Percentiles rank a stretch among this genome's conserved stretches.
phyloP scores from a whole-genome alignment of 2,329 filamentous ascomycete species.

The Albifimbria verrucaria region DNA sequence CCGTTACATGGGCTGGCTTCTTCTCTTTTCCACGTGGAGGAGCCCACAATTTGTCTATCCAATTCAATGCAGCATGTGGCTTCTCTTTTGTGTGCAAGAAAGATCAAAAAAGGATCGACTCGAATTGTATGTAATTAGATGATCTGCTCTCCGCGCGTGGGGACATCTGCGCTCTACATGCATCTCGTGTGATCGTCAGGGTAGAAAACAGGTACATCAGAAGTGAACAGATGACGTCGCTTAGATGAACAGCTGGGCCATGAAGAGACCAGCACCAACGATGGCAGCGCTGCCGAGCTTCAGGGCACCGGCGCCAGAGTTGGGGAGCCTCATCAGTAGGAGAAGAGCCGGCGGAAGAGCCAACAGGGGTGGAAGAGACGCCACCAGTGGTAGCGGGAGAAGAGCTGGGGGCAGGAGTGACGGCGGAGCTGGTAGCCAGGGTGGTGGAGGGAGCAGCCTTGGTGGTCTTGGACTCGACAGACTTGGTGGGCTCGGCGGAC shows the following conservation, averaged over 20 bases:
- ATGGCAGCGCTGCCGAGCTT: constrained; percentile 21
- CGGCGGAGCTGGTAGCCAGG: constrained; percentile 15
- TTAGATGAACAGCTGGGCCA: constrained; percentile 29
- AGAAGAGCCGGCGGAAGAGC: too few species aligned
- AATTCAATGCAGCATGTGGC: neutral
- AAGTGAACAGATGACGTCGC: constrained; percentile 12
- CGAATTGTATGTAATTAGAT: constrained; percentile 27
- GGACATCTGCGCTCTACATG: constrained; percentile 19
- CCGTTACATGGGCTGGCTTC: neutral
- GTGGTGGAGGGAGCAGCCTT: constrained; percentile 16
- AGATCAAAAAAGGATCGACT: constrained; percentile 19
- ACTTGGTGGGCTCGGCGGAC: neutral
- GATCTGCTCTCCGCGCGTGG: constrained; percentile 22
- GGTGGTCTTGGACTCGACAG: constrained; percentile 4
- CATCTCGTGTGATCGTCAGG: constrained; percentile 15
- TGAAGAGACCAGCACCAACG: constrained; percentile 22
- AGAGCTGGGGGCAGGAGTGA: constrained; percentile 12
- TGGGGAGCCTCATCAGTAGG: constrained; percentile 8
- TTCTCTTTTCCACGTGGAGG: neutral
- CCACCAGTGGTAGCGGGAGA: neutral
- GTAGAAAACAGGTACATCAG: constrained; percentile 19
- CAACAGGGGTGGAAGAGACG: constrained; percentile 12
- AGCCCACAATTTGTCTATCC: neutral
- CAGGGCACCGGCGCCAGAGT: constrained; percentile 22
- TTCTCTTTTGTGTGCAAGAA: neutral